Evolutionary conservation across 1,284 basidiomycete species (phyloP).

Genomic region (Apiotrichum montevideense): DNA sequence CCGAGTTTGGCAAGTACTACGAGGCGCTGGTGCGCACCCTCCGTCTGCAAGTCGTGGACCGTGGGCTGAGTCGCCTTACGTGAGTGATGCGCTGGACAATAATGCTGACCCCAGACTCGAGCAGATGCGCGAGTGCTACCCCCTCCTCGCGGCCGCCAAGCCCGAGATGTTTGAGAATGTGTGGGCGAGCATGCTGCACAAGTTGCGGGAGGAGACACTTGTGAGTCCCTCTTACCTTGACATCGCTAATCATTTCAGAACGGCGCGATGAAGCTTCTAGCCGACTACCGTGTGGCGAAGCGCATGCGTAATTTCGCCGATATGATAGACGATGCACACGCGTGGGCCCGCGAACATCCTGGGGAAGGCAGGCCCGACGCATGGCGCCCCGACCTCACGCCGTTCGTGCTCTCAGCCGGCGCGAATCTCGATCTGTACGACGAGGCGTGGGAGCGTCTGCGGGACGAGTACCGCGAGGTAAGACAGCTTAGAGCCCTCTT

Average conservation of each 20-base stretch:
- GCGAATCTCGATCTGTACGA: conserved; percentile 40
- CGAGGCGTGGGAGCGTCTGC: conserved; percentile 31
- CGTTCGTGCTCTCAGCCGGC: conserved; percentile 35
- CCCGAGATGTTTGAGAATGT: conserved; percentile 27
- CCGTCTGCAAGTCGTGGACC: conserved; percentile 34
- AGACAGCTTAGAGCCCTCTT: conserved; percentile 1
- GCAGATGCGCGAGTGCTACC: conserved; percentile 36
- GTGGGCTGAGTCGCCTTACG: conserved; percentile 41
- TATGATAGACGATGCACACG: conserved; percentile 31
- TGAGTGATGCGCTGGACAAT: conserved; percentile 19
- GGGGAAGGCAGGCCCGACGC: conserved; percentile 26
- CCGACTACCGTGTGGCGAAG: conserved; percentile 32
- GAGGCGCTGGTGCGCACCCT: conserved; percentile 34
- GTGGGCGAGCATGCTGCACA: conserved; percentile 22
- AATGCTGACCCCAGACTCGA: conserved; percentile 20
- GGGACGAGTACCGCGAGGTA: conserved; percentile 39
- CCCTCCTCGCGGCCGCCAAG: conserved; percentile 25
- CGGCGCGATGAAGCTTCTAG: conserved; percentile 23
- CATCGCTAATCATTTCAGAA: conserved; percentile 11
- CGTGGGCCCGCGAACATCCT: conserved; percentile 15
- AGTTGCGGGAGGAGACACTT: conserved; percentile 28
- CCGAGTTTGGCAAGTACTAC: conserved; percentile 39
- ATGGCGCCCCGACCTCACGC: conserved; percentile 39
- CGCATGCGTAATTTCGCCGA: conserved; percentile 31
- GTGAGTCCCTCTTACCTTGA: conserved; percentile 14